Percentiles rank a stretch among this genome's conserved stretches.
phyloP scores from a whole-genome alignment of 495 filamentous ascomycete species.

The Penicillium coprophilum region DNA sequence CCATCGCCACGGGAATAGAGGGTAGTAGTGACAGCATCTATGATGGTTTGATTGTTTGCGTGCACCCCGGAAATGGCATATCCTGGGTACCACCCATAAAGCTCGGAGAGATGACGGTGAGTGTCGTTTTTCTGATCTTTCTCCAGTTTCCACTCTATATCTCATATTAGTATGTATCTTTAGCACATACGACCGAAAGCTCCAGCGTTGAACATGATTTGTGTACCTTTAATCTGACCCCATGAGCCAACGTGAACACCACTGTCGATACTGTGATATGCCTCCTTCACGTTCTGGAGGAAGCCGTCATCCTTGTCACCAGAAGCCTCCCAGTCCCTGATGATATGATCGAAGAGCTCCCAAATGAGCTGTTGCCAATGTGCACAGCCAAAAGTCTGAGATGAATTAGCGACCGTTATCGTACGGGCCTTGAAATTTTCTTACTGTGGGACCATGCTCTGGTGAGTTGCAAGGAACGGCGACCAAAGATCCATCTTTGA shows the following conservation, averaged over 20 bases:
- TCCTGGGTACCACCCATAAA: conserved; percentile 55
- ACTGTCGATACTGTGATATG: conserved; percentile 39
- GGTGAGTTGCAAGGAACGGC: conserved; percentile 53
- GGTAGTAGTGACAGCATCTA: conserved; percentile 39
- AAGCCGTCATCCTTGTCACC: conserved; percentile 29
- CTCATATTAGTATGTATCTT: neutral
- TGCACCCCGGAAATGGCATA: conserved; percentile 27
- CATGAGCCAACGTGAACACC: conserved; percentile 49
- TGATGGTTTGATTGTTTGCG: conserved; percentile 7
- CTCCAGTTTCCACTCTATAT: conserved; percentile 50
- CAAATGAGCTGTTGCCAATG: conserved; percentile 51
- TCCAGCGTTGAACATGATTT: neutral
- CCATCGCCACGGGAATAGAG: conserved; percentile 42
- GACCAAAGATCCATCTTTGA: conserved; percentile 51
- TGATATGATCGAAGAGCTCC: conserved; percentile 43
- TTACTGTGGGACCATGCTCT: conserved; percentile 46
- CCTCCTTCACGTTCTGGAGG: conserved; percentile 22
- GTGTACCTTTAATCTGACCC: conserved; percentile 43
- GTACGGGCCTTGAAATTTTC: neutral
- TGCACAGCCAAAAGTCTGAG: conserved; percentile 47
- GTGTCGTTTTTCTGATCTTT: conserved; percentile 43
- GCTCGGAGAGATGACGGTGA: conserved; percentile 55
- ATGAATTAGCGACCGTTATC: neutral
- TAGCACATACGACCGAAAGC: neutral
- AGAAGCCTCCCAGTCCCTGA: conserved; percentile 23